phyloP scores from a whole-genome alignment of 495 filamentous ascomycete genomes.

The Ramalina intermedia region DNA sequence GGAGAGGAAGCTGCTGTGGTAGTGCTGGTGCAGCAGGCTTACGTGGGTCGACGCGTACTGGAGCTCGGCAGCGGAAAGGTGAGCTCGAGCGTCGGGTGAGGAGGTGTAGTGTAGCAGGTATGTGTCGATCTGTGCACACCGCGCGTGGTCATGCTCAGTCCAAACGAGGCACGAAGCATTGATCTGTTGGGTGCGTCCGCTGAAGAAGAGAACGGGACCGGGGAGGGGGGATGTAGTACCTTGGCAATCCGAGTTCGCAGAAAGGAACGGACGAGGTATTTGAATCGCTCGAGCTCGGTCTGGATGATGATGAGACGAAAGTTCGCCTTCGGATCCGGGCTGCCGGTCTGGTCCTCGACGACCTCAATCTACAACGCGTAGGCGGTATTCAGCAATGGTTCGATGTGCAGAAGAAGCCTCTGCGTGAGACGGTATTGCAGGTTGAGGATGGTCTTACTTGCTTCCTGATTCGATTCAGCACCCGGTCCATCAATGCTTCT shows the following conservation, averaged over 20 bases:
- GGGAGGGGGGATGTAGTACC: conserved; percentile 15
- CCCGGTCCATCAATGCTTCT: conserved; percentile 51
- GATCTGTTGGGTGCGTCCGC: conserved; percentile 21
- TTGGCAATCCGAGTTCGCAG: conserved; percentile 78
- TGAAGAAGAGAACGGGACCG: background rate
- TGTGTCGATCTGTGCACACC: conserved; percentile 46
- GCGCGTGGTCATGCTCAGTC: conserved; percentile 4
- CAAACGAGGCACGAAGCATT: conserved; percentile 25
- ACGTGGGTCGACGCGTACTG: conserved; percentile 73
- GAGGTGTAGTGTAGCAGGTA: conserved; percentile 48
- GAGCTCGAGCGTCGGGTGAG: conserved; percentile 14
- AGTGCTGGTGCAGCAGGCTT: conserved; percentile 66
- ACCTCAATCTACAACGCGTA: conserved; percentile 26
- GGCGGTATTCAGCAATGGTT: background rate
- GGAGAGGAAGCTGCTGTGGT: conserved; percentile 61
- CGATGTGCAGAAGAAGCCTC: background rate
- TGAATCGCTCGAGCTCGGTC: conserved; percentile 87
- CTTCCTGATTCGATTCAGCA: conserved; percentile 55
- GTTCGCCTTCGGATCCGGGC: conserved; percentile 74
- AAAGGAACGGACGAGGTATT: conserved; percentile 76
- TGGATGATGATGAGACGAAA: conserved; percentile 89
- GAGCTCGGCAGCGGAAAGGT: conserved; percentile 58
- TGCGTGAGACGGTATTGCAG: background rate
- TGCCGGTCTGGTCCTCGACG: conserved; percentile 35
- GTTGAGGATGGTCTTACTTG: conserved; percentile 34